These are phyloP conservation scores for Casuarina glauca DNA, from an alignment of 306 rosid genomes.

Conservation along the genomic window DNA sequence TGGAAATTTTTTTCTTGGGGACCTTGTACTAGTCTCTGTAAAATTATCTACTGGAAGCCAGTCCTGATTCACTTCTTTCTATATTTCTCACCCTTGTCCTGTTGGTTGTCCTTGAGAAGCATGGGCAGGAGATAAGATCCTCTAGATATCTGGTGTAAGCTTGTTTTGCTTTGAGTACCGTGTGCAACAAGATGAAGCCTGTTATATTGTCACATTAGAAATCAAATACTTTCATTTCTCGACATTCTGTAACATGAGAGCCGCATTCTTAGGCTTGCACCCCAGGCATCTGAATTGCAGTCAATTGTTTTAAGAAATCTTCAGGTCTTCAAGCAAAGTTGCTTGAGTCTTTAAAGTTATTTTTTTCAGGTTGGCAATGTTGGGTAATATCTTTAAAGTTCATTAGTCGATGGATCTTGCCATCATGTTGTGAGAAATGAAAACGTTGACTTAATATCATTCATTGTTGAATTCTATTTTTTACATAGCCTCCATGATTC, in stretches of 20 bases:
- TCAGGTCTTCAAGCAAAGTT: background rate
- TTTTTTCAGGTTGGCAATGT: background rate
- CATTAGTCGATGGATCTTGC: background rate
- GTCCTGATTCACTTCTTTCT: background rate
- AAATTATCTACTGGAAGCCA: background rate
- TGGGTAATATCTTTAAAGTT: background rate
- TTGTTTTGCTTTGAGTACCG: no score
- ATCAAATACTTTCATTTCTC: background rate
- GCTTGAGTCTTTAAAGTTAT: no score
- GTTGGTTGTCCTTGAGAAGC: background rate
- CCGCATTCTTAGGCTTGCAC: background rate
- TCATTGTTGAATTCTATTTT: background rate
- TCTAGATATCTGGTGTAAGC: no score
- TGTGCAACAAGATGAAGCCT: background rate
- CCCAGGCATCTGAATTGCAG: background rate
- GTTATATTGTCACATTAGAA: background rate
- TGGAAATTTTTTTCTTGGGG: background rate
- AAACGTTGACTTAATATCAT: background rate
- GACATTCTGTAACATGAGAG: background rate
- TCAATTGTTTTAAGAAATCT: background rate
- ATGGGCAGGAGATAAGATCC: no score
- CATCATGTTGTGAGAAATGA: background rate
- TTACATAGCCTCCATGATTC: background rate
- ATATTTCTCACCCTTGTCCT: background rate
- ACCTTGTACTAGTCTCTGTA: background rate